Evolutionary conservation across 78 protist species (phyloP), one percentile per base, ranked within the genome.

Genomic region (Dictyostelium intermedium): DNA sequence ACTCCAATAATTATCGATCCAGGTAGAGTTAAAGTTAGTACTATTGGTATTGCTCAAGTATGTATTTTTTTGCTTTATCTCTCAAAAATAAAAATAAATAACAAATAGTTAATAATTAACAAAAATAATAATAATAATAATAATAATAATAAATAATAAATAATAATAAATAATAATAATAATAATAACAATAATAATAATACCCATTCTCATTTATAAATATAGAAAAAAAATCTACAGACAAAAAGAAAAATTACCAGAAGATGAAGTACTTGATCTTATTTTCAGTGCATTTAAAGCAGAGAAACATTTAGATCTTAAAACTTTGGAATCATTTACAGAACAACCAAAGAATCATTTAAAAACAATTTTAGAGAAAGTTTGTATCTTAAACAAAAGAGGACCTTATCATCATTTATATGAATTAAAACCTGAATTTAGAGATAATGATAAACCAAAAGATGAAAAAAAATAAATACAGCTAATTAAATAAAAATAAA

Each of bases 231-330:
- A 25, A 30, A 79, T 45, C 84, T 14, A 27, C 84, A 5, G 93
- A 87, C 45, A 87, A 87, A 63, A 70, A 63, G 93, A 89, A 80
- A 78, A 77, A 80, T 79, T 45, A 72, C 61, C 70, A 20, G 94
- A 89, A n/a, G 94, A 89, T 6, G 87, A 89, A 7, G 81, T 89
- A 16, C 72, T 80, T 25, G 94, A 89, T 80, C 81, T 80, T 20
- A 43, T 89, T 4, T 80, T 89, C 32, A 43, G 73, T 30, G 87
- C 87, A 25, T 89, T 89, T 80, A 30, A 18, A 32, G 87, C 82
- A 47, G 69, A 89, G 35, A n/a, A 25, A 47, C 73, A 89, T 50
- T 80, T 50, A 47, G 61, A 60, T 45, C 69, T 89, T 14, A 89
- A 89, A 70, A 30, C 27, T 32, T 47, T 89, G 32, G 81, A 79